Conservation (phyloP, 257 asterid genomes). For the Linderniella brevidens region DNA sequence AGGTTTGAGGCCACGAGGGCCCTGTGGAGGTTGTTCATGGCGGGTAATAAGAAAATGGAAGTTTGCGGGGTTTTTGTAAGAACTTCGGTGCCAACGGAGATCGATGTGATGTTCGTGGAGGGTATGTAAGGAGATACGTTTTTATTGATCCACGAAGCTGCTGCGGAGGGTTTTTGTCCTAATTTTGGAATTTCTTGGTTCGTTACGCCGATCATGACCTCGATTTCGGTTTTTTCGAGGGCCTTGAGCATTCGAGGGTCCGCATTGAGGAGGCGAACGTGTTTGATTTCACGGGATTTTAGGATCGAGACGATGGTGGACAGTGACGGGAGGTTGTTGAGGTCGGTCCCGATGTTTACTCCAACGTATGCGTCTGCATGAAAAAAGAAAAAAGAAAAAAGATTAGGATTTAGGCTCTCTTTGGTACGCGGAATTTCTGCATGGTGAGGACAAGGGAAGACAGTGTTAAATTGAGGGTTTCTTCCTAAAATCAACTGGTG, state of each 20-base stretch:
- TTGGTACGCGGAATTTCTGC: too few relatives aligned
- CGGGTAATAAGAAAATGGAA: not conserved
- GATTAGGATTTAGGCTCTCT: not conserved
- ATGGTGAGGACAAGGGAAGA: too few relatives aligned
- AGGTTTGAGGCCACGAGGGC: slow-evolving; percentile 1
- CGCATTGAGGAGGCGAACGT: slow-evolving; percentile 1
- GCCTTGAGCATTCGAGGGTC: not conserved
- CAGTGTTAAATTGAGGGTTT: too few relatives aligned
- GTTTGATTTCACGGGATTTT: not conserved
- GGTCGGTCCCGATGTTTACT: not conserved
- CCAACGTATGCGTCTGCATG: slow-evolving; percentile 4
- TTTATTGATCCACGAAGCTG: not conserved
- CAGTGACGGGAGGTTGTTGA: not conserved
- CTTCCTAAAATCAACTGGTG: too few relatives aligned
- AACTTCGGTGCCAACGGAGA: not conserved
- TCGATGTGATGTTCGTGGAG: not conserved
- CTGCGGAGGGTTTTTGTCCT: not conserved
- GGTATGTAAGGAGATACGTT: not conserved
- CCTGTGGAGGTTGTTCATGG: slow-evolving; percentile 3
- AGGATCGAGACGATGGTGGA: not conserved
- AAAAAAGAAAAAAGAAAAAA: too few relatives aligned
- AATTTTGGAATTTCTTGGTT: not conserved
- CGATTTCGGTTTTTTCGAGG: not conserved
- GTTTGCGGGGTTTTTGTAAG: not conserved
- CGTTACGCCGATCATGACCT: not conserved